phyloP scores from a whole-genome alignment of 176 grass and related monocot species.

The Melocanna baccifera region DNA sequence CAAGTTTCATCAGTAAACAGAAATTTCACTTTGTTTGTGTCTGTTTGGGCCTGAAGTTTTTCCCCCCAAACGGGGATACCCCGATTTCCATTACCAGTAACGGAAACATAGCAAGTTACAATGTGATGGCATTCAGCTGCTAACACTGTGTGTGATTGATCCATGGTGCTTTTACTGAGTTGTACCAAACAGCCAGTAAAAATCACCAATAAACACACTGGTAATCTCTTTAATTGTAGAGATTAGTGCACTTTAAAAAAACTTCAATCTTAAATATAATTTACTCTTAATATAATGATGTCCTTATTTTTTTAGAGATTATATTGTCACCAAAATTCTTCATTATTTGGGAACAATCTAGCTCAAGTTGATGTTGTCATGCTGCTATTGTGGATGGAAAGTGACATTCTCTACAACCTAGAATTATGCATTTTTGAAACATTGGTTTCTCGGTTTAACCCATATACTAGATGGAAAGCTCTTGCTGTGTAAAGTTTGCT shows the following conservation, averaged over 20 bases:
- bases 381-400: background rate
- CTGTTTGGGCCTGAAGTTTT: background rate
- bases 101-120: too few species aligned
- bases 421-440: background rate
- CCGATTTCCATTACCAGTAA: too few species aligned
- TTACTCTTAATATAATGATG: background rate
- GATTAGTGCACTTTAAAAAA: background rate
- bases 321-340: background rate
- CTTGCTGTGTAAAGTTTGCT: background rate
- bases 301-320: background rate
- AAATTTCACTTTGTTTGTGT: background rate
- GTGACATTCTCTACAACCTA: background rate
- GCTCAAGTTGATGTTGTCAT: background rate
- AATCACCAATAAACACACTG: too few species aligned
- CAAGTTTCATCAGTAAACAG: background rate
- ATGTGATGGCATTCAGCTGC: too few species aligned
- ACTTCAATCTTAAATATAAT: background rate
- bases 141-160: too few species aligned
- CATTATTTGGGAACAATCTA: background rate
- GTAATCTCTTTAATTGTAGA: background rate
- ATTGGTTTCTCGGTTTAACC: background rate
- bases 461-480: background rate
- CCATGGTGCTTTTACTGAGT: too few species aligned
- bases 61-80: too few species aligned
- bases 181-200: too few species aligned